phyloP scores from a whole-genome alignment of 768 basidiomycete species.

The Trametopsis cervina region DNA sequence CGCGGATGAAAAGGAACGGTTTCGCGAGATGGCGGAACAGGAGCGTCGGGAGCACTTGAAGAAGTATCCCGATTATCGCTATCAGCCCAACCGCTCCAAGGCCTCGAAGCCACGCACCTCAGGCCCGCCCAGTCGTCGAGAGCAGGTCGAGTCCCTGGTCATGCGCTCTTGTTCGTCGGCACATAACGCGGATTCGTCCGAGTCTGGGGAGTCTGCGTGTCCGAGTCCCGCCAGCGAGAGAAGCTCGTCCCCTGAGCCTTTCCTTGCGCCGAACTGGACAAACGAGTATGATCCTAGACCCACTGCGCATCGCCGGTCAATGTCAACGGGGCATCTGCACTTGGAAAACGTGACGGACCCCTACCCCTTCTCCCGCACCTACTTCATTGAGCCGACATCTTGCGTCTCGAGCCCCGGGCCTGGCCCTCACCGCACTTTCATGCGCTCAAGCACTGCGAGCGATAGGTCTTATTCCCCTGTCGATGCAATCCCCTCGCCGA shows the following conservation, averaged over 20 bases:
- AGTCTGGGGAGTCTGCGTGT: not conserved
- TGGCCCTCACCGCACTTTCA: slow-evolving; percentile 2
- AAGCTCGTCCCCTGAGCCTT: slow-evolving; percentile 11
- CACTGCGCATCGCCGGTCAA: slow-evolving; percentile 6
- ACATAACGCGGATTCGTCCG: not conserved
- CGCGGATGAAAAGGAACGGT: slow-evolving; percentile 39
- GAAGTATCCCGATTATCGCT: slow-evolving; percentile 59
- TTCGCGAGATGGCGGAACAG: slow-evolving; percentile 43
- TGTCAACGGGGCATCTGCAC: slow-evolving; percentile 9
- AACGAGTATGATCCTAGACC: not conserved
- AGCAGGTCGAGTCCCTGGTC: slow-evolving; percentile 22
- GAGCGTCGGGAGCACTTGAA: slow-evolving; percentile 51
- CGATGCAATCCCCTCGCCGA: slow-evolving; percentile 14
- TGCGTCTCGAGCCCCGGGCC: slow-evolving; percentile 11
- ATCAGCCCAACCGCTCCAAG: slow-evolving; percentile 35
- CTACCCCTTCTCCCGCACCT: slow-evolving; percentile 9
- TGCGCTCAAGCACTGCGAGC: slow-evolving; percentile 3
- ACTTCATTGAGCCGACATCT: slow-evolving; percentile 12
- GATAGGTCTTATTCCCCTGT: slow-evolving; percentile 6
- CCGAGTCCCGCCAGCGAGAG: slow-evolving; percentile 9
- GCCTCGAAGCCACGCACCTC: slow-evolving; percentile 9
- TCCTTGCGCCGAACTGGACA: not conserved
- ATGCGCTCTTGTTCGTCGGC: slow-evolving; percentile 6
- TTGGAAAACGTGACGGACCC: not conserved
- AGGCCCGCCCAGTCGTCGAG: slow-evolving; percentile 17